A percentile compares a stretch with the other conserved stretches of the same genome.
phyloP scores from a whole-genome alignment of 2,329 filamentous ascomycete genomes.

The Chaetomiaceae sp. region DNA sequence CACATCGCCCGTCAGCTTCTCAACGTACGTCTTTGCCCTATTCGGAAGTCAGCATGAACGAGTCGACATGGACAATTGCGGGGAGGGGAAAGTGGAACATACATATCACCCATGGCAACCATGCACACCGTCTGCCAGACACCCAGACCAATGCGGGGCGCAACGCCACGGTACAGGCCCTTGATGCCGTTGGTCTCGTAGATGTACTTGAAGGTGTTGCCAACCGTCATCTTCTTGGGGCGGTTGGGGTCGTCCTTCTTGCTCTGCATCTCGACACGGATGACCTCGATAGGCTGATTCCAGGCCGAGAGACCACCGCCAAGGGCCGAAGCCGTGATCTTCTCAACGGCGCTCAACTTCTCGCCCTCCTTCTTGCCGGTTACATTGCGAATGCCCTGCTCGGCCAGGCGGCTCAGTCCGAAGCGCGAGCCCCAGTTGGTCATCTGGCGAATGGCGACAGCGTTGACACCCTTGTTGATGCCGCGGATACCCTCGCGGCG shows the following conservation, averaged over 20 bases:
- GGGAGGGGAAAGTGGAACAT: constrained; percentile 43
- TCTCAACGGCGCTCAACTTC: constrained; percentile 76
- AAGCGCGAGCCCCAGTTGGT: constrained; percentile 99
- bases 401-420: constrained; percentile 85
- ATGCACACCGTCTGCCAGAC: constrained; percentile 99
- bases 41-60: constrained; percentile 11
- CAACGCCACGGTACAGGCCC: constrained; percentile 92
- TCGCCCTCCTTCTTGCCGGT: constrained; percentile 76
- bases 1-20: constrained; percentile 60
- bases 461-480: constrained; percentile 98
- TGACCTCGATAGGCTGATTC: constrained; percentile 99
- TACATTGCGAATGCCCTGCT: constrained; percentile 74
- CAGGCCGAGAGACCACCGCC: constrained; percentile 94
- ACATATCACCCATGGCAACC: constrained; percentile 98
- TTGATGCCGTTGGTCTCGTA: constrained; percentile 82
- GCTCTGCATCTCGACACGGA: constrained; percentile 99
- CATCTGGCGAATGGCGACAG: constrained; percentile 96
- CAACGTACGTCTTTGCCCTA: constrained; percentile 64
- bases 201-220: constrained; percentile 81
- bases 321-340: constrained; percentile 78
- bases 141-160: constrained; percentile 88
- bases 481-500: constrained; percentile 86
- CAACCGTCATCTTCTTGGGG: constrained; percentile 98
- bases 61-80: constrained; percentile 18
- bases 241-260: constrained; percentile 97